These are phyloP conservation scores for Sugiyamaella neomexicana DNA, from an alignment of 1,139 yeast species.

Conservation along the genomic window DNA sequence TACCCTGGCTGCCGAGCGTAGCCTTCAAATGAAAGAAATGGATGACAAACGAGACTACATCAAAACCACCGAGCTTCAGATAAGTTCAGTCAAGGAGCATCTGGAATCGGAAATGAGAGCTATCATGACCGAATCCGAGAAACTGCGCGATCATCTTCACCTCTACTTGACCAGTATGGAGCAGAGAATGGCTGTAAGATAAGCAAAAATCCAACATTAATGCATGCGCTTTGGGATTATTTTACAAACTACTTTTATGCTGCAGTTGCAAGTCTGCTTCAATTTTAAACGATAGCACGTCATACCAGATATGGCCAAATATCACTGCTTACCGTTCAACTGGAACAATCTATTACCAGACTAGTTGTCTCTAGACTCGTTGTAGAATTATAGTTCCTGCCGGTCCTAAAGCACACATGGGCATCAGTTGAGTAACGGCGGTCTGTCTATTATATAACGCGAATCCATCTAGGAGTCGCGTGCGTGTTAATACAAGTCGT, in stretches of 20 bases:
- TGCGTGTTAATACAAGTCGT: too few relatives aligned
- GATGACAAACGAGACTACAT: constrained; percentile 51
- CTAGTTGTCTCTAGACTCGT: neutral
- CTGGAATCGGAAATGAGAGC: constrained; percentile 57
- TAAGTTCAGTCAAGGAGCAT: constrained; percentile 46
- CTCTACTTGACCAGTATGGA: constrained; percentile 52
- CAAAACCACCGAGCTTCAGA: constrained; percentile 49
- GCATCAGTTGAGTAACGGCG: neutral
- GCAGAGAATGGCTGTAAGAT: constrained; percentile 37
- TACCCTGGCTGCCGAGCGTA: constrained; percentile 52
- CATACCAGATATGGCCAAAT: too few relatives aligned
- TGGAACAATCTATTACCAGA: neutral
- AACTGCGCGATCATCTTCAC: constrained; percentile 54
- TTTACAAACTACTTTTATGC: too few relatives aligned
- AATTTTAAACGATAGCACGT: too few relatives aligned
- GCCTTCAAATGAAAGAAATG: constrained; percentile 54
- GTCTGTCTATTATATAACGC: neutral
- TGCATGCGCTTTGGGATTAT: neutral
- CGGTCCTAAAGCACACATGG: neutral
- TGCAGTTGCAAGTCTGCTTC: too few relatives aligned
- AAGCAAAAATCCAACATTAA: neutral
- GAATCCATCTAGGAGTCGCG: too few relatives aligned
- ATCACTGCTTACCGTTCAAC: neutral
- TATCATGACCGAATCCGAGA: constrained; percentile 55
- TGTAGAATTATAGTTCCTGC: neutral